Evolutionary conservation across 139 green algal genomes (phyloP), one percentile per base, ranked within the genome.

Genomic region (Chlorella sp.): DNA sequence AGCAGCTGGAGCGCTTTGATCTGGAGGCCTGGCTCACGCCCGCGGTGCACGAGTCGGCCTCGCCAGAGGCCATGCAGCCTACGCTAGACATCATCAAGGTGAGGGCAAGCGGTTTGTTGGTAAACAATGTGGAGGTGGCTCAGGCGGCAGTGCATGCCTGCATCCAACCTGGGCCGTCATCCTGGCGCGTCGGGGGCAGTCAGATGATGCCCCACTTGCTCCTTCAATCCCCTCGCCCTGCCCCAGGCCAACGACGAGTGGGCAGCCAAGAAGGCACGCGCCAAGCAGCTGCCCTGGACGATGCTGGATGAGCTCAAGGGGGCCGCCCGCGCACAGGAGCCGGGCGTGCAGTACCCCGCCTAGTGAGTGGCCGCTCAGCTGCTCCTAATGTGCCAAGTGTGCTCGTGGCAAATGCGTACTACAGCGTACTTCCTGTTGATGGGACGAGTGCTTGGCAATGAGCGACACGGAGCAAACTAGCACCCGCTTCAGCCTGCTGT

Each of bases 241-340:
- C n/a, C 44, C 9, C 72, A 63, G 32, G 32, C 32, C 20, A 28
- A 21, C 20, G 55, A n/a, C n/a, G 74, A 32, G 57, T 44, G 67
- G 67, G 80, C 57, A 2, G 26, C 34, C 32, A 70, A 85, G 80
- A 78, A 69, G 65, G 17, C 30, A 0, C 32, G 57, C 13, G 80
- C 80, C 67, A 30, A 64, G 39, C 47, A 85, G 80, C 67, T 79
- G 80, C 67, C 80, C 25, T 20, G 28, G 13, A 78, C 28, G 12
- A 72, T 82, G 76, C 36, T 82, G 36, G 76, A 82, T 4, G 76
- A 82, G 76, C 60, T 82, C 34, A 82, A 82, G 76, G 38, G 2
- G 25, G 76, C 76, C 17, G 1, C 60, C 2, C 56, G 57, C 4
- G n/a, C 23, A 28, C 28, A 32, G 36, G 57, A 82, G 36, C 76